These are phyloP conservation scores for Nicotiana obtusifolia DNA, from an alignment of 257 asterid genomes.

Conservation along the genomic window DNA sequence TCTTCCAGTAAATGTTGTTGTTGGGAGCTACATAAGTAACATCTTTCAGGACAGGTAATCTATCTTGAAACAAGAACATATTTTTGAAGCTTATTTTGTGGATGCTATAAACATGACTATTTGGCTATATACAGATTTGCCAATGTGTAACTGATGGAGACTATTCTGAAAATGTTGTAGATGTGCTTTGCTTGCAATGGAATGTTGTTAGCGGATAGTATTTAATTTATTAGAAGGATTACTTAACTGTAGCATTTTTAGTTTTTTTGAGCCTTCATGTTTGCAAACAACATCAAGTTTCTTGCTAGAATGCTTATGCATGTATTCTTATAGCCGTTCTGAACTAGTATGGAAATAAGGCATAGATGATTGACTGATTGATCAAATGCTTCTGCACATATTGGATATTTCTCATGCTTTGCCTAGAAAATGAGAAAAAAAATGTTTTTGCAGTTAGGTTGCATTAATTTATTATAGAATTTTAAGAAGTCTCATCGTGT, in stretches of 20 bases:
- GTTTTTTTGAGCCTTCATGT: neutral
- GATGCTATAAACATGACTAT: neutral
- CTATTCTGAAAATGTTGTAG: neutral
- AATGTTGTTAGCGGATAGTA: neutral
- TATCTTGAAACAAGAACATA: neutral
- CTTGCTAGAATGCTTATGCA: neutral
- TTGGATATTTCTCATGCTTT: neutral
- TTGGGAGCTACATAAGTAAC: conserved; percentile 91
- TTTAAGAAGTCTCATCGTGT: neutral
- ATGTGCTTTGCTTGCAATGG: neutral
- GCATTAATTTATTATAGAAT: neutral
- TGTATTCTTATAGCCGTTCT: neutral
- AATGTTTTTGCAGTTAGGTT: neutral
- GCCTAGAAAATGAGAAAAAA: neutral
- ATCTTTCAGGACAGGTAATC: conserved; percentile 91
- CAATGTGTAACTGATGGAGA: neutral
- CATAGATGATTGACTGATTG: neutral
- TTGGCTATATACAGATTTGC: neutral
- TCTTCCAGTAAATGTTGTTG: conserved; percentile 77
- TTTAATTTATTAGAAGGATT: neutral
- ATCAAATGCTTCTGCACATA: neutral
- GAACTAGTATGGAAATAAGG: neutral
- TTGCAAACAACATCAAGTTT: neutral
- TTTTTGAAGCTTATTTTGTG: neutral
- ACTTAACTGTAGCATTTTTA: neutral